Conservation (phyloP, 176 grass and related monocot species). For the Oryza punctata region DNA sequence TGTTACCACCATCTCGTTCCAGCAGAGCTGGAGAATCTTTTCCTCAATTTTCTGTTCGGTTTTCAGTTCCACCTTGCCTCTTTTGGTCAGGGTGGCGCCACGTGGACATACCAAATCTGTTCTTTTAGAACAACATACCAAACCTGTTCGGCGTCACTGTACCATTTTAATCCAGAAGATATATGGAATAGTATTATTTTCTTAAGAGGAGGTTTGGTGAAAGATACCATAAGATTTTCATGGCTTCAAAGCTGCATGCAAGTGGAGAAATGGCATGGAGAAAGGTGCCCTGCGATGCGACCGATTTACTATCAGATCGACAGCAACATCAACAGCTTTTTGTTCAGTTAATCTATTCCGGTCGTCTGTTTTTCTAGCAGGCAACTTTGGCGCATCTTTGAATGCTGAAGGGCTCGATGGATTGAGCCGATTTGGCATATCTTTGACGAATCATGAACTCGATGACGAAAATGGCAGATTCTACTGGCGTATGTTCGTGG, state of each 20-base stretch:
- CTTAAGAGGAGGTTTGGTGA: neutral
- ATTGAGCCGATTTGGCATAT: neutral
- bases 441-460: neutral
- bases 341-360: neutral
- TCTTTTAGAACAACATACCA: too few relatives aligned
- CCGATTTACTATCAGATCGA: neutral
- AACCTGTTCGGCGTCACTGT: neutral
- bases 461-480: neutral
- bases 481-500: neutral
- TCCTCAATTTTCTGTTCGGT: neutral
- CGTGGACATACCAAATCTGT: constrained; percentile 8
- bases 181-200: neutral
- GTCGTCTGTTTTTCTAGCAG: neutral
- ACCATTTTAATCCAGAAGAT: neutral
- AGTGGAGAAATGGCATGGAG: neutral
- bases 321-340: neutral
- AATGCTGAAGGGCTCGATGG: neutral
- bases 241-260: neutral
- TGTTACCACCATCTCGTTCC: neutral
- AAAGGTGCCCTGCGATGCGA: neutral
- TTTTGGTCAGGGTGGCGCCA: constrained; percentile 21
- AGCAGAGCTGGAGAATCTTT: constrained; percentile 25
- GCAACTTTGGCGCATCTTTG: neutral
- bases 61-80: constrained; percentile 2
- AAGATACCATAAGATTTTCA: neutral